A percentile compares a stretch with the other conserved stretches of the same genome.
phyloP scores from a whole-genome alignment of 371 early-diverging fungal genomes.

The Smittium culicis region DNA sequence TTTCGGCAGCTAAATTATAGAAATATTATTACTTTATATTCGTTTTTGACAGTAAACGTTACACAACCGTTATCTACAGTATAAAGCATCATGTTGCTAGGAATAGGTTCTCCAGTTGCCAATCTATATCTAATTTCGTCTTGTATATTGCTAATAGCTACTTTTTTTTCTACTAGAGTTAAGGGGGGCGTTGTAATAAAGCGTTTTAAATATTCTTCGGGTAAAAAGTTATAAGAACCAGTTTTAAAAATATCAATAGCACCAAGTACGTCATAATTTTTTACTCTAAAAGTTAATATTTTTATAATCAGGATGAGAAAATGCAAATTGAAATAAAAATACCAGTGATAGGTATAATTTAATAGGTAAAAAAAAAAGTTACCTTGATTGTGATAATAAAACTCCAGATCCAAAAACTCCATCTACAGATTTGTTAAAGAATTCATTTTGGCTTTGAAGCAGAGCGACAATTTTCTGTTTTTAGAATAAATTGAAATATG shows the following conservation, averaged over 20 bases:
- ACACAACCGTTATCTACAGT: conserved; percentile 45
- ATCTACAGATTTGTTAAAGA: conserved; percentile 48
- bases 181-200: conserved; percentile 40
- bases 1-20: too few relatives aligned
- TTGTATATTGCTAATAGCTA: conserved; percentile 44
- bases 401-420: conserved; percentile 46
- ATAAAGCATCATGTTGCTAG: conserved; percentile 45
- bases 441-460: conserved; percentile 52
- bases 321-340: neutral
- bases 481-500: conserved; percentile 34
- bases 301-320: neutral
- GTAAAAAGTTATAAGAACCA: conserved; percentile 56
- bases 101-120: conserved; percentile 45
- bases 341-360: too few relatives aligned
- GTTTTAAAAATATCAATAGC: conserved; percentile 62
- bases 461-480: conserved; percentile 51
- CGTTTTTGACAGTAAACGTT: conserved; percentile 46
- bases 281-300: conserved; percentile 35
- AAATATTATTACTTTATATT: conserved; percentile 36
- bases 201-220: conserved; percentile 35
- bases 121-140: conserved; percentile 54
- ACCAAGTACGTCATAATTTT: conserved; percentile 57
- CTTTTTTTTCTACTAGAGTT: conserved; percentile 37
- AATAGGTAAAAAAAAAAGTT: conserved; percentile 8
- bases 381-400: conserved; percentile 46